Evolutionary conservation across 768 basidiomycete genomes (phyloP), one percentile per base, ranked within the genome.

Genomic region (Lyophyllum atratum): DNA sequence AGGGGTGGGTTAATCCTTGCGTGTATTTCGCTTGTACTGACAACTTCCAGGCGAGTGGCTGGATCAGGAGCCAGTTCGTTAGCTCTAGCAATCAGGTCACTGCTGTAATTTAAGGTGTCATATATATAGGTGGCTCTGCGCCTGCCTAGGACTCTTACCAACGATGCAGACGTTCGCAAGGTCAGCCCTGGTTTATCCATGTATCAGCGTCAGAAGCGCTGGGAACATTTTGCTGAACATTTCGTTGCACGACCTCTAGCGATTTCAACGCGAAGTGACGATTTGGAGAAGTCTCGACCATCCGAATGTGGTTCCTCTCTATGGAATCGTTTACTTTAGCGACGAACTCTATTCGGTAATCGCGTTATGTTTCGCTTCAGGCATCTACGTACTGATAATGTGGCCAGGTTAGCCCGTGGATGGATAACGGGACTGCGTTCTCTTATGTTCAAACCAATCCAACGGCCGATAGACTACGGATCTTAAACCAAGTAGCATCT

Each of bases 401-500:
- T 29, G 2, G 52, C 49, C 25, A 80, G 76, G 78, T 81, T 52
- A 76, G 74, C 39, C 78, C 80, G 4, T 79, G 74, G 74, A 78
- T 80, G 74, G 69, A 73, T 22, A 72, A 80, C 53, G 75, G 77
- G 11, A 76, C 76, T 19, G 71, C 72, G 2, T 60, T 75, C 17
- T 57, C 60, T 0, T 80, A 77, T 62, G 55, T 79, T 15, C 64
- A 66, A 24, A 61, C 56, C 39, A 57, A 68, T 57, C 69, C 73
- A 1, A 55, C 66, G 14, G 71, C 58, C 6, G 73, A 79, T 49
- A 72, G 76, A 6, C 43, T 77, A 55, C 70, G 68, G 42, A 59
- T 81, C n/a, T 62, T 80, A 26, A 62, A 56, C 45, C 76, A 78
- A 45, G 69, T 72, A 43, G 75, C 76, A 33, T 65, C 70, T 40